These are phyloP conservation scores for Leonotis leonurus DNA, from an alignment of 257 asterid species.

Conservation along the genomic window DNA sequence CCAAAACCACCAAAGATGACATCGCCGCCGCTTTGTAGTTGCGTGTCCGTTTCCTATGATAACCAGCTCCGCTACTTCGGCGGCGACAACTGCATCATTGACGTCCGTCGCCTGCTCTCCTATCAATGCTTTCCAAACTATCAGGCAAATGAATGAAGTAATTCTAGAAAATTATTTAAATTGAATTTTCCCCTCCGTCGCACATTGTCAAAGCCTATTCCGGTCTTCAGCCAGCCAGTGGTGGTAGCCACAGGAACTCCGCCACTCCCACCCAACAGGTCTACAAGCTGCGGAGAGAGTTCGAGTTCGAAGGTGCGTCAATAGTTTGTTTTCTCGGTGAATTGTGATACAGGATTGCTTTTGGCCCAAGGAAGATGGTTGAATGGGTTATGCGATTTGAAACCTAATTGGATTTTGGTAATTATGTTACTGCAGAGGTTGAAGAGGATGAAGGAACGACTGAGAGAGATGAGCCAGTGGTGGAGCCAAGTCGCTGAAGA, in stretches of 20 bases:
- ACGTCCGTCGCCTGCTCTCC: too few species aligned
- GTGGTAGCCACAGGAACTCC: conserved; percentile 23
- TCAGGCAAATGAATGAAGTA: too few species aligned
- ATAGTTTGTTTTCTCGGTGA: background rate
- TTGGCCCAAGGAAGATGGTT: too few species aligned
- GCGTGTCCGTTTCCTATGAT: too few species aligned
- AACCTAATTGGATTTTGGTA: too few species aligned
- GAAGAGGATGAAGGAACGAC: conserved; percentile 31
- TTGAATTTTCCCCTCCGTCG: conserved; percentile 42
- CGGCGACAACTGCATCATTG: too few species aligned
- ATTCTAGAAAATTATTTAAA: too few species aligned
- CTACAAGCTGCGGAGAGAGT: conserved; percentile 28
- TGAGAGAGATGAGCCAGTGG: conserved; percentile 37
- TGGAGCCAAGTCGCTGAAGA: conserved; percentile 31
- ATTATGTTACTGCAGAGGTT: conserved; percentile 28
- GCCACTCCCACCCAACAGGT: conserved; percentile 18
- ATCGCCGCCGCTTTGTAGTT: too few species aligned
- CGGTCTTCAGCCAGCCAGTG: background rate
- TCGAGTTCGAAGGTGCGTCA: conserved; percentile 22
- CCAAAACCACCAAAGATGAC: too few species aligned
- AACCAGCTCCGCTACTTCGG: too few species aligned
- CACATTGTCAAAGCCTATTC: conserved; percentile 32
- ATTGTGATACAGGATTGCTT: too few species aligned
- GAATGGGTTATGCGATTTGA: background rate
- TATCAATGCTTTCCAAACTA: too few species aligned